Evolutionary conservation across 1,284 basidiomycete genomes (phyloP), one percentile per base, ranked within the genome.

Genomic region (Malassezia yamatoensis): DNA sequence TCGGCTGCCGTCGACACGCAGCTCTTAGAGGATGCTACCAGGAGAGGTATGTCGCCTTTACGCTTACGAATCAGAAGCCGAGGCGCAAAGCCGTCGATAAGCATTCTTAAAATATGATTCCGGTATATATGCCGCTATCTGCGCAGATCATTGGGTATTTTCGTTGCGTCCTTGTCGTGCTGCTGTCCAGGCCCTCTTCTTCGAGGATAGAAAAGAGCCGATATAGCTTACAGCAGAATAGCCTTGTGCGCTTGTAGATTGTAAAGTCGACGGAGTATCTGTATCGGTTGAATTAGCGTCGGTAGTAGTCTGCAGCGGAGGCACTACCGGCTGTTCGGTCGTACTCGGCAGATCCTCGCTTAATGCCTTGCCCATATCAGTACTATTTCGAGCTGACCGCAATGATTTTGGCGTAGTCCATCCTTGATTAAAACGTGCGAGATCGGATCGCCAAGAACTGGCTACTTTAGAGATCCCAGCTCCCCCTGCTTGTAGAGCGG

Each of bases 1-100:
- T 83, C 88, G 18, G 85, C 88, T 56, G 87, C 88, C 60, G 90
- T 98, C 60, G 93, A 99, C 77, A 96, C 90, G 5, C 90, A 94
- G 65, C 77, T 98, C 49, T 76, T 99, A 50, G 94, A 99, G 78
- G 94, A 99, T 76, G 94, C 93, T 24, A 98, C 93, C 46, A 81
- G 94, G 74, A 81, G 91, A 84, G 93, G 77, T 77, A 51, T 51
- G 76, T 61, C 20, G 18, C 39, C 39, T 15, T 21, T 29, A 18
- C 46, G 3, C 24, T 49, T 15, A 37, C 21, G 10, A 16, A 24
- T 8, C 41, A 55, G 55, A 58, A 34, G 49, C 55, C 24, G 55
- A 58, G 24, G 34, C 50, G 20, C 55, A 58, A 29, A 24, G 12
- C 7, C 33, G 24, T 18, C 20, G 37, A 11, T 50, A 40, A 41